Conservation (phyloP, 1,284 basidiomycete species). For the Sporisorium scitamineum region DNA sequence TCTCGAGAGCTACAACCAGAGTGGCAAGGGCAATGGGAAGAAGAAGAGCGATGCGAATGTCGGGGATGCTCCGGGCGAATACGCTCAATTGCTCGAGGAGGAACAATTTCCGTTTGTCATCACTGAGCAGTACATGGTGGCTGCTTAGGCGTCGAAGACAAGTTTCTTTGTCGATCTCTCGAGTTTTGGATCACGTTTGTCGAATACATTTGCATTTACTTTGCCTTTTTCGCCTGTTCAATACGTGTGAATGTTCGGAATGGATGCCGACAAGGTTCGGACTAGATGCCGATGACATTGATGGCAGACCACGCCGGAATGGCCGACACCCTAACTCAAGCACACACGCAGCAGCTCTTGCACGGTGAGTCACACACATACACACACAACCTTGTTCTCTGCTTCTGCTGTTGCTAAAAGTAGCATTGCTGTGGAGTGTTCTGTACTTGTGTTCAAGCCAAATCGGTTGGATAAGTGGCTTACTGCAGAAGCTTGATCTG, state of each 20-base stretch:
- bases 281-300: too few species aligned
- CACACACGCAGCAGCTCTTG: not conserved
- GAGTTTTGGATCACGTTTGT: too few species aligned
- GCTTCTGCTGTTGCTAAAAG: not conserved
- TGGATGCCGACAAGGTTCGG: not conserved
- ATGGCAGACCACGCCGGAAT: not conserved
- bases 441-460: not conserved
- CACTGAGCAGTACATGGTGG: slow-evolving; percentile 61
- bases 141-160: slow-evolving; percentile 8
- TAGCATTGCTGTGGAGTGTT: not conserved
- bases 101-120: slow-evolving; percentile 66
- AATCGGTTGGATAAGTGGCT: not conserved
- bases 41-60: slow-evolving; percentile 14
- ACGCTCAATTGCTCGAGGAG: slow-evolving; percentile 63
- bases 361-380: not conserved
- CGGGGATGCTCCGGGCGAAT: slow-evolving; percentile 65
- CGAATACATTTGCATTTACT: not conserved
- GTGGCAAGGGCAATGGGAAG: slow-evolving; percentile 2
- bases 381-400: not conserved
- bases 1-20: slow-evolving; percentile 74
- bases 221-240: not conserved
- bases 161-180: not conserved
- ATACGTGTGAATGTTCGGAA: not conserved
- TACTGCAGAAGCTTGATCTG: slow-evolving; percentile 6
- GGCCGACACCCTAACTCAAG: too few species aligned